Evolutionary conservation across 371 early-diverging fungal genomes (phyloP).

Genomic region (Paramicrosporidium saccamoebae): DNA sequence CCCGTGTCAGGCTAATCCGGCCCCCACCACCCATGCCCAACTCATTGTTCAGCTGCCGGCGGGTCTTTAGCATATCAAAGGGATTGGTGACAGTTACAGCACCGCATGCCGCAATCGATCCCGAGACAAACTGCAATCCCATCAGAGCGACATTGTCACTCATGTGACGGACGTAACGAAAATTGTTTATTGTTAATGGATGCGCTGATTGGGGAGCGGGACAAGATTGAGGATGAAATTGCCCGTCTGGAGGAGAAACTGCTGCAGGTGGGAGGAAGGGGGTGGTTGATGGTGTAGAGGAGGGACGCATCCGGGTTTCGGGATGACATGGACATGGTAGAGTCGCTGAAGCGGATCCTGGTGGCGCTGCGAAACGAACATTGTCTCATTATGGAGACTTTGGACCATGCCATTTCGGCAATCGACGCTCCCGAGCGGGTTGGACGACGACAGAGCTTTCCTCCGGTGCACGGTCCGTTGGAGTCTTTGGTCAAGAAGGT

Average conservation of each 20-base stretch:
- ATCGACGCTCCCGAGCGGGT: too few species aligned
- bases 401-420: too few species aligned
- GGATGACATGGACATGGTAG: constrained; percentile 1
- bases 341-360: not conserved
- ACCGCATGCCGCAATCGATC: constrained; percentile 45
- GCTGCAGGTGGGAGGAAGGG: constrained; percentile 1
- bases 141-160: constrained; percentile 1
- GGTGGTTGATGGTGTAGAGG: not conserved
- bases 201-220: not conserved
- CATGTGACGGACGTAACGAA: not conserved
- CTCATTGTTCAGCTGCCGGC: constrained; percentile 82
- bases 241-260: constrained; percentile 1
- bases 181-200: constrained; percentile 1
- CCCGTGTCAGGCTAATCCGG: constrained; percentile 18
- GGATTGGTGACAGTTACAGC: constrained; percentile 83
- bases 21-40: constrained; percentile 12
- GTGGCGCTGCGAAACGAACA: constrained; percentile 1
- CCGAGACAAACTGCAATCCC: constrained; percentile 28
- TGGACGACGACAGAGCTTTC: too few species aligned
- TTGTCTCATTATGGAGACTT: too few species aligned
- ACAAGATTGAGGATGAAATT: not conserved
- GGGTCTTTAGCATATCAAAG: constrained; percentile 73
- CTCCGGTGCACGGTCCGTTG: too few species aligned
- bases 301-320: constrained; percentile 1
- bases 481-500: too few species aligned